Conservation (phyloP, 2,329 filamentous ascomycete species). For the Proliferodiscus dingleyae region DNA sequence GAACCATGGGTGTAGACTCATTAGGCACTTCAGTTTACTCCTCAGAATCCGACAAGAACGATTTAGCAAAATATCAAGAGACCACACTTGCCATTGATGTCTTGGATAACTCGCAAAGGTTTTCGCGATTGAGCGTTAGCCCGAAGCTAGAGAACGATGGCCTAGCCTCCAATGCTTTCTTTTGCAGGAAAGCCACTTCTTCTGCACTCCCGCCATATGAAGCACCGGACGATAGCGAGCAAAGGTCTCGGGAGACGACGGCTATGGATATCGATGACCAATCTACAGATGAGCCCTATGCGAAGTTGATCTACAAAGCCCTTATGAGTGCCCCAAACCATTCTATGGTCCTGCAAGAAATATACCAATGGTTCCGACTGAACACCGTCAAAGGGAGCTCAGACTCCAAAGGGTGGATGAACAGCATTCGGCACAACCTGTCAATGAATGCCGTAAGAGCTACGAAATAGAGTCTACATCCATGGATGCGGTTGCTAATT, state of each 20-base stretch:
- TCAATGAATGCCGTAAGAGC: constrained; percentile 85
- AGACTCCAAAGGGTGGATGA: constrained; percentile 76
- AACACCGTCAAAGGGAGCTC: constrained; percentile 70
- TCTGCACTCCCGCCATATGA: constrained; percentile 18
- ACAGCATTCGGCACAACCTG: constrained; percentile 91
- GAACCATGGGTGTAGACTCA: constrained; percentile 11
- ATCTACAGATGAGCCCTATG: constrained; percentile 62
- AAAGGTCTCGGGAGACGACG: constrained; percentile 23
- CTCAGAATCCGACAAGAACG: constrained; percentile 11
- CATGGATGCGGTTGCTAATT: constrained; percentile 31
- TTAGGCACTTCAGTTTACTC: constrained; percentile 17
- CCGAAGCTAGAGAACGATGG: constrained; percentile 18
- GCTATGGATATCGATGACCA: constrained; percentile 27
- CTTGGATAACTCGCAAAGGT: constrained; percentile 13
- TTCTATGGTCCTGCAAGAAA: constrained; percentile 75
- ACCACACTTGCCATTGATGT: constrained; percentile 5
- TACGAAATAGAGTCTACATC: not conserved
- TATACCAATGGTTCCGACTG: constrained; percentile 84
- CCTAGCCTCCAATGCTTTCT: not conserved
- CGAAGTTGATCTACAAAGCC: constrained; percentile 72
- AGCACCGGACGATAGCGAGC: constrained; percentile 25
- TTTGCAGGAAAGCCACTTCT: constrained; percentile 8
- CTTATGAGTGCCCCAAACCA: constrained; percentile 62
- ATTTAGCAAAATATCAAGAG: constrained; percentile 1
- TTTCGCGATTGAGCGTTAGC: constrained; percentile 17